Evolutionary conservation across 257 asterid genomes (phyloP).

Genomic region (Osmanthus fragrans): DNA sequence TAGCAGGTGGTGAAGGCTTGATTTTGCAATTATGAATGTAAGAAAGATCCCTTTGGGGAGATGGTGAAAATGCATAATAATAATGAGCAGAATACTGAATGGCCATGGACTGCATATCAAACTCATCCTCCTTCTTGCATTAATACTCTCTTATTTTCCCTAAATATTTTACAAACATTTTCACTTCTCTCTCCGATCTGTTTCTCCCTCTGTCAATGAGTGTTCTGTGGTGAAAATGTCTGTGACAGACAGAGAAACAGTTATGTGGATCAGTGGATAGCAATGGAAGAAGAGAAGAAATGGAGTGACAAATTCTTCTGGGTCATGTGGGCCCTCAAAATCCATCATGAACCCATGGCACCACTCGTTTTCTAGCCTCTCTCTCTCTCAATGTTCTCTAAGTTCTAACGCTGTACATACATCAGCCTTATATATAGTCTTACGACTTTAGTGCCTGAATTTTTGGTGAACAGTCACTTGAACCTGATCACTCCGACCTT

Average conservation of each 20-base stretch:
- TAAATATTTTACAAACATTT: conserved; percentile 16
- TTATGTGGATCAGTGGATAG: conserved; percentile 61
- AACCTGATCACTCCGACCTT: no score
- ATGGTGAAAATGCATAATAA: conserved; percentile 39
- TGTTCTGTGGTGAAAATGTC: conserved; percentile 25
- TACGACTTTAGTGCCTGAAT: no score
- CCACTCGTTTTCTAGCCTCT: conserved; percentile 16
- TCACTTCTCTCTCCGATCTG: neutral
- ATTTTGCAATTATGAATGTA: conserved; percentile 32
- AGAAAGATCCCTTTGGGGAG: conserved; percentile 23
- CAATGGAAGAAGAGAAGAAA: neutral
- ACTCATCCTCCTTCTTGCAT: conserved; percentile 57
- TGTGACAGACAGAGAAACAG: conserved; percentile 20
- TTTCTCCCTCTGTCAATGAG: conserved; percentile 8
- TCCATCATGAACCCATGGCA: conserved; percentile 47
- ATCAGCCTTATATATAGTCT: no score
- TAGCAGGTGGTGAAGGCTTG: conserved; percentile 48
- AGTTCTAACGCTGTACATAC: no score
- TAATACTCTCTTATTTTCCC: conserved; percentile 17
- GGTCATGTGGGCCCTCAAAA: conserved; percentile 51
- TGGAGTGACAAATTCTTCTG: conserved; percentile 16
- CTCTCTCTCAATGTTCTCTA: no score
- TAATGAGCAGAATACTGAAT: conserved; percentile 31
- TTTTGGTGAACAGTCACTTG: no score
- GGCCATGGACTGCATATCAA: conserved; percentile 63